Conservation (phyloP, 2,329 filamentous ascomycete species). For the Diplodia scrobiculata region DNA sequence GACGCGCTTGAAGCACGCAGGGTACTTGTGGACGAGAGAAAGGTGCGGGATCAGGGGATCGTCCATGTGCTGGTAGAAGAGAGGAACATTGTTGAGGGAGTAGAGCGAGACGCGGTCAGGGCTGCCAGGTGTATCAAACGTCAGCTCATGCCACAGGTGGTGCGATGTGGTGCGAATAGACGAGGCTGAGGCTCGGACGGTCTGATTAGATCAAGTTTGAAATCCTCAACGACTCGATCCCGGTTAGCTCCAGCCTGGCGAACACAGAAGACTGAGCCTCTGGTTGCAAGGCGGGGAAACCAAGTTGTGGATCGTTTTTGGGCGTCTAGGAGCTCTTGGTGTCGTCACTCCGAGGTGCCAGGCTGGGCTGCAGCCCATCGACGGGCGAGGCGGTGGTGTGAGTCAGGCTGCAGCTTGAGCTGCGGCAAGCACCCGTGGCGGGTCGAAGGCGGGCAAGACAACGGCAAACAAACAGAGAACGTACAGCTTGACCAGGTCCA, state of each 20-base stretch:
- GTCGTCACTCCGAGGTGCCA: slow-evolving; percentile 6
- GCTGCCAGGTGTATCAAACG: slow-evolving; percentile 41
- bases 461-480: slow-evolving; percentile 30
- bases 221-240: slow-evolving; percentile 16
- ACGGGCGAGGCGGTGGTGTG: slow-evolving; percentile 16
- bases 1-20: slow-evolving; percentile 76
- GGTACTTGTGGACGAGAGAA: slow-evolving; percentile 85
- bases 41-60: slow-evolving; percentile 84
- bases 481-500: slow-evolving; percentile 85
- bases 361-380: slow-evolving; percentile 1
- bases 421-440: slow-evolving; percentile 1
- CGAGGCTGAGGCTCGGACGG: neutral
- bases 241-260: slow-evolving; percentile 18
- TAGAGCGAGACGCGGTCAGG: slow-evolving; percentile 90
- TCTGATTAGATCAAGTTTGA: slow-evolving; percentile 27
- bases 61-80: slow-evolving; percentile 88
- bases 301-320: neutral
- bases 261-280: neutral
- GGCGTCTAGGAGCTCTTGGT: slow-evolving; percentile 4
- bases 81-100: slow-evolving; percentile 71
- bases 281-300: neutral
- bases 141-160: neutral
- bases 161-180: neutral
- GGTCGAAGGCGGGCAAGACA: neutral
- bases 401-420: slow-evolving; percentile 16